These are phyloP conservation scores for Sporopachydermia quercuum DNA, from an alignment of 805 yeast genomes.

Conservation along the genomic window DNA sequence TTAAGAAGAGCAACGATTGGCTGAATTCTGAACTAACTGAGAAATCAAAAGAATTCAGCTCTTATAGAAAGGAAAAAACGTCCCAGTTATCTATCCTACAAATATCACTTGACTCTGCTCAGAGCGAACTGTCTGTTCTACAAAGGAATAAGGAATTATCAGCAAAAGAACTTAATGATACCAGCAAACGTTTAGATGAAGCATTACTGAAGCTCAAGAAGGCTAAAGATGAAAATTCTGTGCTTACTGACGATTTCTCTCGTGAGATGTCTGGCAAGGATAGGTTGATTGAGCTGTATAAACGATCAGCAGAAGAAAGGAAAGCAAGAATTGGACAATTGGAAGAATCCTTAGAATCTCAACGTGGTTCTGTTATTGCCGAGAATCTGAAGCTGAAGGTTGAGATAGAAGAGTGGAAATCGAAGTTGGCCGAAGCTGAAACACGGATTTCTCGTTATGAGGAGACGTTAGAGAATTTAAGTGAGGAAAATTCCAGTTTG, in stretches of 20 bases:
- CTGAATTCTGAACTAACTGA: conserved; percentile 24
- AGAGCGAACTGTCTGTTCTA: conserved; percentile 17
- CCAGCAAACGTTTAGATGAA: conserved; percentile 25
- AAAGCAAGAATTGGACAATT: conserved; percentile 36
- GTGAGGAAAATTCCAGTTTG: conserved; percentile 11
- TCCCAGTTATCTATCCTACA: conserved; percentile 19
- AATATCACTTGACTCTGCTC: conserved; percentile 21
- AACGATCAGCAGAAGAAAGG: conserved; percentile 37
- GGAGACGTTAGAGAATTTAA: conserved; percentile 27
- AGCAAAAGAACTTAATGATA: conserved; percentile 21
- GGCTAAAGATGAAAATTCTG: conserved; percentile 27
- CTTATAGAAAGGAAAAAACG: conserved; percentile 17
- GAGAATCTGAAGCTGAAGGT: conserved; percentile 21
- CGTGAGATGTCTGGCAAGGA: conserved; percentile 49
- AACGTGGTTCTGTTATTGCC: conserved; percentile 25
- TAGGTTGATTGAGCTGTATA: conserved; percentile 40
- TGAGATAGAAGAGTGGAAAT: conserved; percentile 22
- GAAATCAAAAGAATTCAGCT: conserved; percentile 19
- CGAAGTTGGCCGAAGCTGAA: conserved; percentile 22
- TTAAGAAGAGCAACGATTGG: conserved; percentile 26
- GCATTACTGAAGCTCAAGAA: conserved; percentile 30
- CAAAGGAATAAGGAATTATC: conserved; percentile 19
- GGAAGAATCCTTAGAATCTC: conserved; percentile 30
- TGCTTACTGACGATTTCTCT: conserved; percentile 33
- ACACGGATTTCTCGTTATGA: conserved; percentile 28